Percentiles rank a stretch among this genome's conserved stretches.
Conservation (phyloP, 441 rosid genomes). For the Gossypium schwendimanii region DNA sequence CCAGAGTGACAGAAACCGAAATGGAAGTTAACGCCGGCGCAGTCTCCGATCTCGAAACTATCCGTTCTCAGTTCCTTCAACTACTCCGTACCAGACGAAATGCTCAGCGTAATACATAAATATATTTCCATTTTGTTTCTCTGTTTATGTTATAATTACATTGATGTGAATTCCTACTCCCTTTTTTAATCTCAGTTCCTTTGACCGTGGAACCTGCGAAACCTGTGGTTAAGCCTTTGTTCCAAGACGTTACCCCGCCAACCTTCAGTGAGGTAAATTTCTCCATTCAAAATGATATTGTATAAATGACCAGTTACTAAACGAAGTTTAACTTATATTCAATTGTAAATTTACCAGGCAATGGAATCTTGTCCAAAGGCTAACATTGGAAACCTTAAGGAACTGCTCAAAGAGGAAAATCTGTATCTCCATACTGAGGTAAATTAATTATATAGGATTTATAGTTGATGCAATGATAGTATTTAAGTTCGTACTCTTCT, state of each 20-base stretch:
- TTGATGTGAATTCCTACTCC: background rate
- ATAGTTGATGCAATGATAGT: too few species aligned
- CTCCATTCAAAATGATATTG: background rate
- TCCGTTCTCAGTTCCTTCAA: constrained; percentile 49
- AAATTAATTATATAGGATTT: background rate
- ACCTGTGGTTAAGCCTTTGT: constrained; percentile 56
- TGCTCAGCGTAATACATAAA: constrained; percentile 30
- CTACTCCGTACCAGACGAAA: constrained; percentile 51
- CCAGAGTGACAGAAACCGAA: constrained; percentile 5
- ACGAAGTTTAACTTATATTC: background rate
- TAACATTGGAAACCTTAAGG: constrained; percentile 38
- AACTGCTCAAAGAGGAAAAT: constrained; percentile 58
- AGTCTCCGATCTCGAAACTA: constrained; percentile 14
- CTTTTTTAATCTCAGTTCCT: constrained; percentile 35
- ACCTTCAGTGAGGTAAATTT: constrained; percentile 37
- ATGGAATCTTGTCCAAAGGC: constrained; percentile 71
- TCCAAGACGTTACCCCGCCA: constrained; percentile 41
- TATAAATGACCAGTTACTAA: background rate
- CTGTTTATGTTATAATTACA: background rate
- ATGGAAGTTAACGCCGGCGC: constrained; percentile 14
- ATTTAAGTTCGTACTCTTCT: too few species aligned
- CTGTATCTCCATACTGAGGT: constrained; percentile 74
- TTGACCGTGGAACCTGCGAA: constrained; percentile 42
- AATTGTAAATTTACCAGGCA: constrained; percentile 33
- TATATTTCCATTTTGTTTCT: background rate